These are phyloP conservation scores for Pulveroboletus ravenelii DNA, from an alignment of 768 basidiomycete species.

Conservation along the genomic window DNA sequence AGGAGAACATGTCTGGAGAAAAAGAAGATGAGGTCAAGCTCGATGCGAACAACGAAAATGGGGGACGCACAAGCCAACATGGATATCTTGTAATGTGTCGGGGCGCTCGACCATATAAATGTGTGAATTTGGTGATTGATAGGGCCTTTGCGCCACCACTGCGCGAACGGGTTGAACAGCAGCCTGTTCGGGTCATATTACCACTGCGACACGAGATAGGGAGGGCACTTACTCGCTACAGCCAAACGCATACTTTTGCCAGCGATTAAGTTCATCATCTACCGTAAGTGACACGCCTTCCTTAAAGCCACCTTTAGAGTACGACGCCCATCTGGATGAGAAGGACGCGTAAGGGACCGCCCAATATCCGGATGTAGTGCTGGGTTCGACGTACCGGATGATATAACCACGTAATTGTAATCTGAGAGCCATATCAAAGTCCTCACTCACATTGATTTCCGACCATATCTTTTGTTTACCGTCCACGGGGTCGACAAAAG, in stretches of 20 bases:
- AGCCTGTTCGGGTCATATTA: constrained; percentile 43
- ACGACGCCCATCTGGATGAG: constrained; percentile 63
- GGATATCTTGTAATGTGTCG: constrained; percentile 78
- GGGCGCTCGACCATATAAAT: constrained; percentile 74
- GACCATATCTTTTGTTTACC: constrained; percentile 73
- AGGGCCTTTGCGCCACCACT: constrained; percentile 77
- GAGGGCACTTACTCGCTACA: constrained; percentile 42
- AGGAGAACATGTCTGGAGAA: constrained; percentile 46
- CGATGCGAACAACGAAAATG: background rate
- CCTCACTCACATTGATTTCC: constrained; percentile 61
- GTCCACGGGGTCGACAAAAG: constrained; percentile 51
- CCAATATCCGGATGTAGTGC: background rate
- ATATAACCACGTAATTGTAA: constrained; percentile 64
- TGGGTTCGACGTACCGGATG: constrained; percentile 42
- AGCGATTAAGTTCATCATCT: constrained; percentile 87
- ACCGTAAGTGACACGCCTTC: constrained; percentile 88
- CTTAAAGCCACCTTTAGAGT: constrained; percentile 81
- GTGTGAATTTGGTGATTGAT: constrained; percentile 75
- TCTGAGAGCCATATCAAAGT: constrained; percentile 64
- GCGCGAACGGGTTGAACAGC: constrained; percentile 76
- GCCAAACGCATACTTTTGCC: constrained; percentile 88
- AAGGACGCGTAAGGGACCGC: background rate
- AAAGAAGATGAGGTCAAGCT: constrained; percentile 1
- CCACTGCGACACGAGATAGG: background rate
- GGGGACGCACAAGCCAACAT: constrained; percentile 47